A percentile compares a stretch with the other conserved stretches of the same genome.
phyloP scores from a whole-genome alignment of 257 asterid species.

The Przewalskia tangutica region DNA sequence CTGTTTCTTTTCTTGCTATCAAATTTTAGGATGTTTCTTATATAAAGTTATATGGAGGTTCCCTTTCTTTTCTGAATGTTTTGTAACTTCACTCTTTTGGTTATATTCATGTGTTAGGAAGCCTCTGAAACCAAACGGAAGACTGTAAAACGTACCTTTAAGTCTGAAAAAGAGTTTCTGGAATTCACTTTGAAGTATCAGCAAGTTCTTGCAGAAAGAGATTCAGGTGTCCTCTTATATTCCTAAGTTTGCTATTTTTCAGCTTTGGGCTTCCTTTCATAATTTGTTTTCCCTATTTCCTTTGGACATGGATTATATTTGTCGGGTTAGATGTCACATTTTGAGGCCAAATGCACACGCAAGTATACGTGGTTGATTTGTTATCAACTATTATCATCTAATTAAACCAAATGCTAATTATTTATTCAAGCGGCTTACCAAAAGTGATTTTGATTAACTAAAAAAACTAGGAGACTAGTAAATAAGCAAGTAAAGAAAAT shows the following conservation, averaged over 20 bases:
- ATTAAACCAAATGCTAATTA: background rate
- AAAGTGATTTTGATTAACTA: background rate
- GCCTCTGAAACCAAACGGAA: conserved; percentile 76
- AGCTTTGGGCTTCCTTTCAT: background rate
- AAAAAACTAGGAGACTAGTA: background rate
- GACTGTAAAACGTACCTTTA: conserved; percentile 52
- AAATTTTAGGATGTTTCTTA: background rate
- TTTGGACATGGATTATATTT: background rate
- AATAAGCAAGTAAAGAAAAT: background rate
- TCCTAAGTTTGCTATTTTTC: conserved; percentile 6
- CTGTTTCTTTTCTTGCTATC: background rate
- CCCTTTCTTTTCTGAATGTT: background rate
- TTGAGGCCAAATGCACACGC: background rate
- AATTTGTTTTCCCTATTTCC: background rate
- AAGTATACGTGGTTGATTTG: background rate
- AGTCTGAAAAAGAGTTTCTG: conserved; percentile 80
- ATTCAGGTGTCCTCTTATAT: conserved; percentile 60
- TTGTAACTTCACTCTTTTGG: background rate
- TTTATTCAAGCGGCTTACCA: background rate
- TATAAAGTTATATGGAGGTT: background rate
- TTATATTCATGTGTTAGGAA: conserved; percentile 33
- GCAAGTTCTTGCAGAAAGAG: conserved; percentile 83
- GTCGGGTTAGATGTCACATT: background rate
- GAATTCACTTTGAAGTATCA: conserved; percentile 86
- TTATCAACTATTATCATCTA: background rate